Base-by-base conservation (phyloP, 192 early-diverging fungal species). In the Coemansia sp. region DNA sequence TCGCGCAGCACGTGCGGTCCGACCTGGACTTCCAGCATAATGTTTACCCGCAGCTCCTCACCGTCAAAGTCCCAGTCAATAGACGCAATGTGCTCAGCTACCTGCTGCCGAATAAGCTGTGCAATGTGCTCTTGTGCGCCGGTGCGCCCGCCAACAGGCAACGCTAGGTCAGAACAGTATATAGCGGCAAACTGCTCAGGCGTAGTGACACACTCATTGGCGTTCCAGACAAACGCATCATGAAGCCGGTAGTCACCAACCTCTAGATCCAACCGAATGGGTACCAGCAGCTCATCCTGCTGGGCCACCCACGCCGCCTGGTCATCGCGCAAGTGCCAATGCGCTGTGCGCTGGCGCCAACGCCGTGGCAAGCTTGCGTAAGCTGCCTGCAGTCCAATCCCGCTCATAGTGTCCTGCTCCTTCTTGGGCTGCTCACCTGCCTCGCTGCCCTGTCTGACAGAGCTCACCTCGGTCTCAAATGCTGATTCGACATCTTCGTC, bases 151-250 rank as follows among this genome's bases (percentile, higher is more conserved):
- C 63, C 61, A 0, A 63, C 8, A 11, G 85, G 82, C 28, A 93
- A 63, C 21, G 89, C 85, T 38, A 94, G 61, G 60, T 94, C 92
- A 6, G 89, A 86, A 65, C 90, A 91, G 46, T 92, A 79, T 48
- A 92, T 87, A 56, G 90, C 87, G 0, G 89, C 91, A 85, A 94
- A 94, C 49, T 88, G 84, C 60, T 94, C 89, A 5, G 91, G 91
- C 10, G 91, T 92, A 51, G 92, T 74, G 3, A 85, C 67, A 66
- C 84, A 85, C 67, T 92, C 91, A 64, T 95, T 89, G 55, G 93
- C 83, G 64, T 97, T 97, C 95, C 95, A 97, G 21, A 89, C 86
- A 74, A 97, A 97, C 15, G 88, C 83, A 61, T 97, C 95, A 24
- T 92, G 84, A 54, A 96, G 71, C 49, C 91, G 91, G 58, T 89